Evolutionary conservation across 1,139 yeast genomes (phyloP).

Genomic region (Candida sojae): DNA sequence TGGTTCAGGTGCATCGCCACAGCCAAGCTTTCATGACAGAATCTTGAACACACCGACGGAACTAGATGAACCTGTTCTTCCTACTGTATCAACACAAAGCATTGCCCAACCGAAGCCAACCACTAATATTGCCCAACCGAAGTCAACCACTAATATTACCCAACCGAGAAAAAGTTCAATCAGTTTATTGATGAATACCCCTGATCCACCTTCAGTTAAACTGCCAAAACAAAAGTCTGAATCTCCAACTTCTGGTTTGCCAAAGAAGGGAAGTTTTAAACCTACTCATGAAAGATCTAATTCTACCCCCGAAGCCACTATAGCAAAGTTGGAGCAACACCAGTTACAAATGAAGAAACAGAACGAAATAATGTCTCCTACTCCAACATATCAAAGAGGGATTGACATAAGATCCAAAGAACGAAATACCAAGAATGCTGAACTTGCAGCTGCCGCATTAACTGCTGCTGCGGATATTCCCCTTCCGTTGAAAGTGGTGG

Average conservation of each 20-base stretch:
- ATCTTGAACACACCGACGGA: background rate
- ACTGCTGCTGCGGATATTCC: slow-evolving; percentile 75
- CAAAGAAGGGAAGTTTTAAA: slow-evolving; percentile 15
- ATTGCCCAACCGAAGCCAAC: background rate
- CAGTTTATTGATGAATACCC: slow-evolving; percentile 14
- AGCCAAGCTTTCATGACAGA: background rate
- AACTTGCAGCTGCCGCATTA: slow-evolving; percentile 69
- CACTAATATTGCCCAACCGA: slow-evolving; percentile 1
- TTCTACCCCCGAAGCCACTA: slow-evolving; percentile 23
- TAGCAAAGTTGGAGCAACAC: slow-evolving; percentile 4
- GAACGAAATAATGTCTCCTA: slow-evolving; percentile 9
- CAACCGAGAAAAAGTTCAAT: slow-evolving; percentile 14
- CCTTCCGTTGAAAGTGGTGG: slow-evolving; percentile 40
- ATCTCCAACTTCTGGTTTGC: slow-evolving; percentile 11
- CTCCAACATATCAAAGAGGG: slow-evolving; percentile 36
- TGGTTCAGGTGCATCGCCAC: slow-evolving; percentile 4
- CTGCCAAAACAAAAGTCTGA: slow-evolving; percentile 10
- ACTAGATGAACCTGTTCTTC: background rate
- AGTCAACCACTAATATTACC: background rate
- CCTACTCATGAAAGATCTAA: slow-evolving; percentile 26
- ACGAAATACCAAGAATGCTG: slow-evolving; percentile 49
- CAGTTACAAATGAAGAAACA: background rate
- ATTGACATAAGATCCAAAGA: slow-evolving; percentile 38
- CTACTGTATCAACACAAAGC: background rate
- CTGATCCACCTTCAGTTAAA: slow-evolving; percentile 5